These are phyloP conservation scores for Ogataea pilisensis DNA, from an alignment of 805 yeast species.

Conservation along the genomic window DNA sequence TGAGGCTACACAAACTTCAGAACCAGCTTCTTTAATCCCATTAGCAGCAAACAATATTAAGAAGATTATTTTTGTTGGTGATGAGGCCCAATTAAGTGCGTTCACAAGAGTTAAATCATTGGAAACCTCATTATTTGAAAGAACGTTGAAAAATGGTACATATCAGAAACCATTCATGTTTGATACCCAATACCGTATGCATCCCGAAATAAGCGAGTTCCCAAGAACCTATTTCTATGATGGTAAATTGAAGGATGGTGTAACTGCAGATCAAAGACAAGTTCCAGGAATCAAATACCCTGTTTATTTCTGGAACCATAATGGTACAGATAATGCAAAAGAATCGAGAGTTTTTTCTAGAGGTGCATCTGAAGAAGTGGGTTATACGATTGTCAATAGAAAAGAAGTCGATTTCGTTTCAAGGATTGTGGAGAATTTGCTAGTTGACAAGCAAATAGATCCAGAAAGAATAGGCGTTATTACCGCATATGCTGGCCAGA, in stretches of 20 bases:
- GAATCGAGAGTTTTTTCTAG: constrained; percentile 48
- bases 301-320: constrained; percentile 56
- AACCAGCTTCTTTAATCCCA: constrained; percentile 67
- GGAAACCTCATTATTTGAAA: constrained; percentile 64
- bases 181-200: constrained; percentile 93
- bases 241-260: constrained; percentile 67
- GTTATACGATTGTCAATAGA: constrained; percentile 54
- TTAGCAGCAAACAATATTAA: constrained; percentile 63
- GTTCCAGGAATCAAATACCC: constrained; percentile 50
- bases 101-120: constrained; percentile 65
- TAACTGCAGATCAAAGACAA: constrained; percentile 46
- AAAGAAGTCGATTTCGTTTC: constrained; percentile 49
- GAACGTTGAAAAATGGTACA: constrained; percentile 59
- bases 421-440: constrained; percentile 45
- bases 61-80: constrained; percentile 72
- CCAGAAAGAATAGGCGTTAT: constrained; percentile 57
- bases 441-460: constrained; percentile 49
- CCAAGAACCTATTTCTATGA: constrained; percentile 80
- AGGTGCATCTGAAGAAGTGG: constrained; percentile 35
- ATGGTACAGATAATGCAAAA: constrained; percentile 32
- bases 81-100: constrained; percentile 69
- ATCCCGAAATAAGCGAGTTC: constrained; percentile 81
- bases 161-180: constrained; percentile 61
- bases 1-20: constrained; percentile 75
- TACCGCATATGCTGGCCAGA: constrained; percentile 74